A percentile compares a stretch with the other conserved stretches of the same genome.
Evolutionary conservation across 228 moss, liverwort and hornwort species (phyloP).

Genomic region (Sphagnum magellanicum): DNA sequence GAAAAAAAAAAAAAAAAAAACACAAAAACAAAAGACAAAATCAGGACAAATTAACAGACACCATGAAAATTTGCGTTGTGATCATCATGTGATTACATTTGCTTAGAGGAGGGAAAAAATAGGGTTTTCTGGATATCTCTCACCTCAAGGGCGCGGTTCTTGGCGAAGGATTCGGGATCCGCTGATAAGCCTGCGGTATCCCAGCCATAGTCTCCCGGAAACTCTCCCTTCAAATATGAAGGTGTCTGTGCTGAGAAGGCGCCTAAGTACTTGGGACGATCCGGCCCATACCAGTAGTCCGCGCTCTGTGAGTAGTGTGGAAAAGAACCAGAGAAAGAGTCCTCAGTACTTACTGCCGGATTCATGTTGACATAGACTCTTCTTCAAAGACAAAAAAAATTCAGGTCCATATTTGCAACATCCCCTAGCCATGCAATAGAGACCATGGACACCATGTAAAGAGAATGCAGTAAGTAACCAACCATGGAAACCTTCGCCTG

Average conservation of each 20-base stretch:
- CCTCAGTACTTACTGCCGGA: neutral
- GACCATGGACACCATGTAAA: neutral
- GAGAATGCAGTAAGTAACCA: neutral
- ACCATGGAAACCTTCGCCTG: conserved; percentile 12
- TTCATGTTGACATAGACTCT: neutral
- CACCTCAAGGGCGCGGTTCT: conserved; percentile 48
- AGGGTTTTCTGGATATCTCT: no score
- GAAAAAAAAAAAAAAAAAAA: neutral
- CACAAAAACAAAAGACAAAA: neutral
- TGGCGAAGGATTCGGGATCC: conserved; percentile 41
- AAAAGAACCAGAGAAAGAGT: neutral
- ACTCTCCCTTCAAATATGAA: conserved; percentile 18
- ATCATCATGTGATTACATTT: no score
- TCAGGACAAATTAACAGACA: neutral
- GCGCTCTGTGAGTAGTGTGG: conserved; percentile 6
- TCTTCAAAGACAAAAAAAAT: neutral
- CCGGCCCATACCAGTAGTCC: conserved; percentile 23
- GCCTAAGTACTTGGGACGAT: conserved; percentile 18
- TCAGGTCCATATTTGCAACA: neutral
- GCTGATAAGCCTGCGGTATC: conserved; percentile 36
- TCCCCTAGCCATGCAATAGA: neutral
- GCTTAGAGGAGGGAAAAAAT: no score
- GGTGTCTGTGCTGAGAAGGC: conserved; percentile 17
- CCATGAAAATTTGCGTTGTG: neutral
- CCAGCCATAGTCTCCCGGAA: conserved; percentile 26